phyloP scores from a whole-genome alignment of 768 basidiomycete species.

The Paxillus rubicundulus region DNA sequence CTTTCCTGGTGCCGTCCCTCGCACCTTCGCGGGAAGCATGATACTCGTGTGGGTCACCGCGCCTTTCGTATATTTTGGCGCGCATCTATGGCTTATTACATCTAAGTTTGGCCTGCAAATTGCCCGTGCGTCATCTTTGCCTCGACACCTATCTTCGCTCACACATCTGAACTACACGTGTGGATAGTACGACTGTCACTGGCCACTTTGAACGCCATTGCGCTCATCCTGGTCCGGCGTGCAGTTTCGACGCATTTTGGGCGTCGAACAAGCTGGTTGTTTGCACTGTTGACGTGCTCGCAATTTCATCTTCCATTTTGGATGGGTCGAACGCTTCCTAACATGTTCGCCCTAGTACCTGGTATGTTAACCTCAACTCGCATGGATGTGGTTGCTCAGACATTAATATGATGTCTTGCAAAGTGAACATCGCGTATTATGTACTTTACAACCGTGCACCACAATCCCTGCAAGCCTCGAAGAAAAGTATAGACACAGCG shows the following conservation, averaged over 20 bases:
- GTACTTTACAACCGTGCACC: conserved; percentile 41
- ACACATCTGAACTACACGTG: neutral
- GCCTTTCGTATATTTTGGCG: conserved; percentile 46
- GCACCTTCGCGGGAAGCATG: conserved; percentile 81
- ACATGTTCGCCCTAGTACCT: conserved; percentile 84
- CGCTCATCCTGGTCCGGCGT: conserved; percentile 61
- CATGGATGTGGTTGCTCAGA: neutral
- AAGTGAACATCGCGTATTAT: conserved; percentile 61
- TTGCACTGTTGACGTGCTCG: conserved; percentile 65
- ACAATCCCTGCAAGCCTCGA: conserved; percentile 38
- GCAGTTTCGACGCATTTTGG: conserved; percentile 68
- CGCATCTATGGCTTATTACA: conserved; percentile 40
- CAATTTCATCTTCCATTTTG: conserved; percentile 95
- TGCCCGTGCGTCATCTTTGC: conserved; percentile 45
- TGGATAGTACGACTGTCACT: conserved; percentile 70
- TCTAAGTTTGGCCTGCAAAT: conserved; percentile 72
- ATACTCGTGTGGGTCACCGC: conserved; percentile 57
- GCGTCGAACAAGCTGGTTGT: conserved; percentile 51
- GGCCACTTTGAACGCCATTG: conserved; percentile 59
- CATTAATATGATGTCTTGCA: neutral
- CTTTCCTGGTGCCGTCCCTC: conserved; percentile 86
- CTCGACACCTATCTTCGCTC: neutral
- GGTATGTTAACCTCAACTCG: conserved; percentile 45
- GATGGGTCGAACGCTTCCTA: conserved; percentile 91
- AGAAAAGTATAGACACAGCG: conserved; percentile 36